Percentiles rank a stretch among this genome's conserved stretches.
Conservation (phyloP, 768 basidiomycete species). For the Russula brevipes region DNA sequence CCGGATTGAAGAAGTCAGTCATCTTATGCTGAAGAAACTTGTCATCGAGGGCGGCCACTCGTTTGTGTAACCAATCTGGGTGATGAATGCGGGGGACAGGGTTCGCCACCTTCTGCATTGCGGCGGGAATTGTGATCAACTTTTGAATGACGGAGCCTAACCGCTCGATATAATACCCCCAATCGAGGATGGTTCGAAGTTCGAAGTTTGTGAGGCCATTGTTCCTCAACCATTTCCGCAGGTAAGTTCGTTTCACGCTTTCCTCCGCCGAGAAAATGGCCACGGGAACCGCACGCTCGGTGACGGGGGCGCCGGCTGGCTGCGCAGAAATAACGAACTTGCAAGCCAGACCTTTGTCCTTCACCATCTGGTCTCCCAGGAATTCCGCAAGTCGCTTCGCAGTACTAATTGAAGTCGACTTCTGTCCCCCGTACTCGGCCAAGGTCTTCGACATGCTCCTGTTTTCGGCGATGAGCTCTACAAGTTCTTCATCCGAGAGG, state of each 20-base stretch:
- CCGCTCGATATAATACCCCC: conserved; percentile 98
- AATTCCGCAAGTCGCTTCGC: conserved; percentile 94
- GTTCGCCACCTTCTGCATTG: conserved; percentile 95
- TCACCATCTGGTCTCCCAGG: conserved; percentile 97
- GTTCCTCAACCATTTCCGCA: conserved; percentile 97
- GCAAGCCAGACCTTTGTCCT: conserved; percentile 98
- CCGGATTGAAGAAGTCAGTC: conserved; percentile 81
- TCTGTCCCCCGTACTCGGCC: conserved; percentile 93
- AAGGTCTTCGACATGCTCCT: conserved; percentile 96
- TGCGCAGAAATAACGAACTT: conserved; percentile 98
- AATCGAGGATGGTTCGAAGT: conserved; percentile 90
- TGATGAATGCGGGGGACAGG: conserved; percentile 94
- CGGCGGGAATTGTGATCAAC: conserved; percentile 97
- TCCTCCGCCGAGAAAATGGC: conserved; percentile 98
- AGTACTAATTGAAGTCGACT: conserved; percentile 97
- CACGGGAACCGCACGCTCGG: conserved; percentile 92
- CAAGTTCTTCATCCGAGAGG: conserved; percentile 84
- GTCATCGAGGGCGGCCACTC: conserved; percentile 85
- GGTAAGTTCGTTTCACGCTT: conserved; percentile 78
- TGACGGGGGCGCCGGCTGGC: conserved; percentile 90
- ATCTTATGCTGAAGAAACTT: conserved; percentile 98
- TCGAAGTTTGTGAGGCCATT: conserved; percentile 83
- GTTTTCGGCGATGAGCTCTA: conserved; percentile 98
- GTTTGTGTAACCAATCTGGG: conserved; percentile 93
- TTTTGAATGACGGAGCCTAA: conserved; percentile 98